Percentiles rank a stretch among this genome's conserved stretches.
Evolutionary conservation across 164 flowering plant genomes (phyloP).

Genomic region (Vitis amurensis): DNA sequence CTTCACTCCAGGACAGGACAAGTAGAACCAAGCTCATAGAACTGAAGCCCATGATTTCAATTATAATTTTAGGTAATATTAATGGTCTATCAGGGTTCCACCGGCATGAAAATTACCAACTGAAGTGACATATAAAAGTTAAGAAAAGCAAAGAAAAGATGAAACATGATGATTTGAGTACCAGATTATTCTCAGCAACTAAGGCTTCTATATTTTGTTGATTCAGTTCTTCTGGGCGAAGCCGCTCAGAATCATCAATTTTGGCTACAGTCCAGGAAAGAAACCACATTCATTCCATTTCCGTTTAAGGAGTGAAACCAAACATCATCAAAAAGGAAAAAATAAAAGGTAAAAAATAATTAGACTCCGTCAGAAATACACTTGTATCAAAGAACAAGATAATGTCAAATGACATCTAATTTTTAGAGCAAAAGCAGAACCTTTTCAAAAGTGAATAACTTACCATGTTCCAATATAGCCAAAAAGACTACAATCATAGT

Average conservation of each 20-base stretch:
- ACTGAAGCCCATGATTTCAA: neutral
- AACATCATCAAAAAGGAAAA: too few relatives aligned
- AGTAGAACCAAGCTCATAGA: neutral
- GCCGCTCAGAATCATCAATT: slow-evolving; percentile 75
- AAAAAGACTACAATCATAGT: too few relatives aligned
- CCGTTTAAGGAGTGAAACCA: too few relatives aligned
- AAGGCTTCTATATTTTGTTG: slow-evolving; percentile 98
- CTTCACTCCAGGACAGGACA: neutral
- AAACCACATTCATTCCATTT: neutral
- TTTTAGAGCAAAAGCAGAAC: too few relatives aligned
- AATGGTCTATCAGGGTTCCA: neutral
- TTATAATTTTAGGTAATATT: neutral
- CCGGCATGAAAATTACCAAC: neutral
- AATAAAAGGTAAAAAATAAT: too few relatives aligned
- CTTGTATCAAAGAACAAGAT: too few relatives aligned
- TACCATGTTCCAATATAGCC: too few relatives aligned
- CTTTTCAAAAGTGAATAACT: too few relatives aligned
- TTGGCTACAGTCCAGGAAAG: slow-evolving; percentile 43
- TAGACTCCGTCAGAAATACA: too few relatives aligned
- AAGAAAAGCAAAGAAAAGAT: slow-evolving; percentile 2
- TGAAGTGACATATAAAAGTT: neutral
- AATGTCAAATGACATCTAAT: too few relatives aligned
- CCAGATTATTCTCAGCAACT: slow-evolving; percentile 96
- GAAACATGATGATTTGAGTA: slow-evolving; percentile 25
- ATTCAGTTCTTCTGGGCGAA: slow-evolving; percentile 96